Base-by-base conservation (phyloP, 1,284 basidiomycete genomes). In the Chalciporus sp. region DNA sequence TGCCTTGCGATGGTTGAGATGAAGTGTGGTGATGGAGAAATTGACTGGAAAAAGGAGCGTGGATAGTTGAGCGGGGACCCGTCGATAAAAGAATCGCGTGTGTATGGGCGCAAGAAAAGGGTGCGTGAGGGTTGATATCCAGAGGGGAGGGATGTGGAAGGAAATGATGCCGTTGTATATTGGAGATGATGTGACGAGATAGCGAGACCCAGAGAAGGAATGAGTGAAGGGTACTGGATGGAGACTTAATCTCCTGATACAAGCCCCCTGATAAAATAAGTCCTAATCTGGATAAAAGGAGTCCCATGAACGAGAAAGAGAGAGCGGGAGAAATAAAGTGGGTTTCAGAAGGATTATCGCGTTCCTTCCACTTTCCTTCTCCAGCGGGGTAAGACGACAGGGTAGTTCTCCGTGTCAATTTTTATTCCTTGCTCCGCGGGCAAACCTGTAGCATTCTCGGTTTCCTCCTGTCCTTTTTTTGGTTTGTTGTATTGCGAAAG, bases 261-360 rank as follows among this genome's bases (percentile, higher is more conserved):
- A 70, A 57, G 40, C 51, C 55, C 62, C 58, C 67, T 49, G 68
- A 68, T 67, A 70, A 71, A 67, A 70, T 52, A 66, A 64, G 57
- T 69, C 65, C 65, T 58, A 57, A 53, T 49, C 55, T 46, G 60
- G 60, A 61, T 55, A 58, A 49, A 47, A 49, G 53, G 51, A 66
- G 62, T 69, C 68, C 68, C 67, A 53, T 59, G 55, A 61, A 57
- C 57, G 62, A 50, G 9, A 42, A 35, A 27, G 33, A 51, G 40
- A 53, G 65, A 62, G 49, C 63, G 48, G 48, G 26, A 51, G 59
- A 57, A 52, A 58, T 53, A 57, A 47, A 56, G 49, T 53, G 45
- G 42, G 46, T 51, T 62, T 58, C 56, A 62, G 51, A 49, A 62
- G 62, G 53, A 54, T 53, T 41, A 55, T 49, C 58, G 14, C 53